Percentiles rank a stretch among this genome's conserved stretches.
phyloP scores from a whole-genome alignment of 2,329 filamentous ascomycete species.

The Pseudohalonectria lignicola region DNA sequence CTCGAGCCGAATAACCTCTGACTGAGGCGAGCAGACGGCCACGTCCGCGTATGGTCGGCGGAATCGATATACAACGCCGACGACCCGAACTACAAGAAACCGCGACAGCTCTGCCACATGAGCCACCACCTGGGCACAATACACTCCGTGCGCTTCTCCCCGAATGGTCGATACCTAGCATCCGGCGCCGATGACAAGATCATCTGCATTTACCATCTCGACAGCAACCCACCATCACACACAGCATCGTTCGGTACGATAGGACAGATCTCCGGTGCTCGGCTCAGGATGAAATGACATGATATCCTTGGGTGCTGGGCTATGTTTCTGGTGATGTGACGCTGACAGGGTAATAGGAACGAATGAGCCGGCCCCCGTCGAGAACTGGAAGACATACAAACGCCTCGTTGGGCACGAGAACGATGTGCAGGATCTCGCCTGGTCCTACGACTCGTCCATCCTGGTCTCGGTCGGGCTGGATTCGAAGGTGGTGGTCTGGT shows the following conservation, averaged over 20 bases:
- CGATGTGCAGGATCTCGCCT: slow-evolving; percentile 94
- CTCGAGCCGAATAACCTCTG: neutral
- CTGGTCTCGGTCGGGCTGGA: slow-evolving; percentile 92
- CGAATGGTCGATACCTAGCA: slow-evolving; percentile 88
- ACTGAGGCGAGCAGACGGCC: slow-evolving; percentile 56
- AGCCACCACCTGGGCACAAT: slow-evolving; percentile 98
- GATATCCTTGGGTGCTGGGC: too few relatives aligned
- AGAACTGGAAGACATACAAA: slow-evolving; percentile 96
- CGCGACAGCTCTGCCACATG: slow-evolving; percentile 93
- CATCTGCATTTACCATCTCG: slow-evolving; percentile 90
- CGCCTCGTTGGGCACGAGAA: slow-evolving; percentile 95
- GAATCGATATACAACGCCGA: slow-evolving; percentile 80
- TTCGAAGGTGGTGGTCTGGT: slow-evolving; percentile 98
- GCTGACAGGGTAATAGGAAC: slow-evolving; percentile 39
- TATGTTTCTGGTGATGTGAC: too few relatives aligned
- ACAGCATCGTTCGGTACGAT: slow-evolving; percentile 66
- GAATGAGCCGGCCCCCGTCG: slow-evolving; percentile 82
- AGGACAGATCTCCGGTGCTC: too few relatives aligned
- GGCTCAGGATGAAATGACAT: too few relatives aligned
- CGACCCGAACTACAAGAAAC: slow-evolving; percentile 59
- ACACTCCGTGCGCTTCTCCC: slow-evolving; percentile 92
- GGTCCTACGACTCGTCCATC: slow-evolving; percentile 93
- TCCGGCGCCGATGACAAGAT: slow-evolving; percentile 98
- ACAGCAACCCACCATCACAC: slow-evolving; percentile 67
- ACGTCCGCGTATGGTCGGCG: slow-evolving; percentile 96